phyloP scores from a whole-genome alignment of 2,329 filamentous ascomycete genomes.

The Ophiocordyceps unilateralis region DNA sequence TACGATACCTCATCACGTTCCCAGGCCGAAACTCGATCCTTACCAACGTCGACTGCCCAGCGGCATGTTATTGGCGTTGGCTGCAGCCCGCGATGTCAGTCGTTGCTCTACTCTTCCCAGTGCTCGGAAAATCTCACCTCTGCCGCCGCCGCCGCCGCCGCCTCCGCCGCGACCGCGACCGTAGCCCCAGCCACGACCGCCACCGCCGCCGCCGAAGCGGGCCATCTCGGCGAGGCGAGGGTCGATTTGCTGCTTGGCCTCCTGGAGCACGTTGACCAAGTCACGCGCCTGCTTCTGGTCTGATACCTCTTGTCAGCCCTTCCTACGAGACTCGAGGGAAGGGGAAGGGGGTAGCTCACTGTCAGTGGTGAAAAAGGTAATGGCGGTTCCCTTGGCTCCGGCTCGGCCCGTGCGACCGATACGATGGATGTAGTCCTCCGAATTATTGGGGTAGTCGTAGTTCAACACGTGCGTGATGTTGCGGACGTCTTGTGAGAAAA shows the following conservation, averaged over 20 bases:
- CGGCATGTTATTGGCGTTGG: conserved; percentile 32
- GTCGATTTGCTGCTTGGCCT: conserved; percentile 97
- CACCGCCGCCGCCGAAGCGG: conserved; percentile 72
- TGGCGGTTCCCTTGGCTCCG: conserved; percentile 86
- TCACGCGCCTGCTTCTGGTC: conserved; percentile 94
- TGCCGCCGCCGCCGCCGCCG: conserved; percentile 20
- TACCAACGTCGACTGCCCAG: conserved; percentile 35
- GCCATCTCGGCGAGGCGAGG: conserved; percentile 92
- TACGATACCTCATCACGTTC: not conserved
- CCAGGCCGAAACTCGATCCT: conserved; percentile 3
- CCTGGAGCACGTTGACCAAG: conserved; percentile 77
- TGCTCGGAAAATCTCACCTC: conserved; percentile 22
- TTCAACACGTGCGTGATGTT: conserved; percentile 99
- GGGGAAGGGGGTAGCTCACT: conserved; percentile 46
- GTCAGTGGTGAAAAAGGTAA: conserved; percentile 97
- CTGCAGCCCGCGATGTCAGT: conserved; percentile 11
- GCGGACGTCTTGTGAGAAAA: conserved; percentile 79
- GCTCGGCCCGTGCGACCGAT: conserved; percentile 93
- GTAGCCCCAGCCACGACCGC: conserved; percentile 56
- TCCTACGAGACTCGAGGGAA: not conserved
- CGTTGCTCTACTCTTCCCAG: not conserved
- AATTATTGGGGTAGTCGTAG: conserved; percentile 99
- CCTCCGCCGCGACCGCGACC: conserved; percentile 45
- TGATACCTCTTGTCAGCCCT: conserved; percentile 14
- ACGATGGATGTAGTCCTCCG: conserved; percentile 96